Evolutionary conservation across 768 basidiomycete species (phyloP).

Genomic region (Rhodotorula diobovata): DNA sequence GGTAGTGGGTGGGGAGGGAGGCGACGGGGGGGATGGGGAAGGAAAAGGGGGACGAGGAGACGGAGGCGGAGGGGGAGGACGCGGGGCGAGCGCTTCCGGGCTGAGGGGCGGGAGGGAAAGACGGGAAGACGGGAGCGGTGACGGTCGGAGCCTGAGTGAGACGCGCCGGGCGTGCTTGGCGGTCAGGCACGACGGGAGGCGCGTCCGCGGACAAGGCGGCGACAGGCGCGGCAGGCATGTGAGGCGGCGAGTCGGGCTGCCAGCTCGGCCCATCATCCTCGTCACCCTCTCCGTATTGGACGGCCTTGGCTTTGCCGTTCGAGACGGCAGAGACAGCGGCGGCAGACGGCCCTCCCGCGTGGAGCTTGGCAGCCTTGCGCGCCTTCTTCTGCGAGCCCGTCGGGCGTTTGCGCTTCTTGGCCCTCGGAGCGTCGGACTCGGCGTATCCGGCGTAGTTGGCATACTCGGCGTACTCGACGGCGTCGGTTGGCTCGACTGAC

Average conservation of each 20-base stretch:
- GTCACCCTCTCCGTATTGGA: neutral
- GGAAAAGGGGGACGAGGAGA: neutral
- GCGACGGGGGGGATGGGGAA: slow-evolving; percentile 2
- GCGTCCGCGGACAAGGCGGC: too few species aligned
- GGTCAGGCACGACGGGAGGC: too few species aligned
- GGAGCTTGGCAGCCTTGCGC: slow-evolving; percentile 29
- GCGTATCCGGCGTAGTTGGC: too few species aligned
- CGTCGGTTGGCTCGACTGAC: neutral
- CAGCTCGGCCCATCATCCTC: neutral
- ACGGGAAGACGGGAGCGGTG: neutral
- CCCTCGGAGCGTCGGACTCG: neutral
- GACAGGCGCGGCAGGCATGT: too few species aligned
- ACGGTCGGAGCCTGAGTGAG: neutral
- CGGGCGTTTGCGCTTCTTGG: slow-evolving; percentile 32
- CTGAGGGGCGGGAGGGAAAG: too few species aligned
- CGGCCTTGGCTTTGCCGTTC: neutral
- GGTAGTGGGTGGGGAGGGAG: neutral
- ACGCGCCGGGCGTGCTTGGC: too few species aligned
- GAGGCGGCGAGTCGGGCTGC: neutral
- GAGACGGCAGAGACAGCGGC: too few species aligned
- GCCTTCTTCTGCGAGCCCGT: slow-evolving; percentile 37
- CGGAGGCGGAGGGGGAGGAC: neutral
- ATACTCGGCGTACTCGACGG: neutral
- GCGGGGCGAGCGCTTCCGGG: neutral
- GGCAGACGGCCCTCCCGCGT: neutral